phyloP scores from a whole-genome alignment of 805 yeast genomes.

The Zygotorulaspora florentina region DNA sequence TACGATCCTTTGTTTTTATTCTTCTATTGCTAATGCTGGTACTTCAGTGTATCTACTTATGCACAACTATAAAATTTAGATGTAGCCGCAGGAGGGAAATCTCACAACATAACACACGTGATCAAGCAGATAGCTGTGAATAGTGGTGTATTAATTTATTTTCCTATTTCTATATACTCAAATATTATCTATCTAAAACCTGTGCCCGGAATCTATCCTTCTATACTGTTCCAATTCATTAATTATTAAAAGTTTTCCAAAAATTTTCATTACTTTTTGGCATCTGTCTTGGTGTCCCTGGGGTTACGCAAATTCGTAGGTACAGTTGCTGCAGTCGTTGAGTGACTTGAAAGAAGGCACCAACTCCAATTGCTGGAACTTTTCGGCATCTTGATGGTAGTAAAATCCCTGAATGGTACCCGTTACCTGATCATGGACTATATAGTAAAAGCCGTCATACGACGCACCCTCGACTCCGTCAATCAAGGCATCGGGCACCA shows the following conservation, averaged over 20 bases:
- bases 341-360: constrained; percentile 22
- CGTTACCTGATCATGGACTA: constrained; percentile 70
- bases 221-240: not conserved
- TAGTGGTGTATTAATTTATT: not conserved
- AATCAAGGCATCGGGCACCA: constrained; percentile 69
- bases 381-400: constrained; percentile 75
- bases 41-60: too few species aligned
- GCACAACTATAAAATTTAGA: too few species aligned
- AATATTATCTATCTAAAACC: not conserved
- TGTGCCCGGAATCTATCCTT: not conserved
- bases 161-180: not conserved
- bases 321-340: constrained; percentile 15
- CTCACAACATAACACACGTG: not conserved
- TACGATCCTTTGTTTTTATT: too few species aligned
- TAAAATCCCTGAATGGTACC: constrained; percentile 79
- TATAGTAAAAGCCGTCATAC: constrained; percentile 88
- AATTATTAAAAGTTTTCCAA: not conserved
- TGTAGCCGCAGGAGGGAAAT: too few species aligned
- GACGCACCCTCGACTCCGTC: constrained; percentile 60
- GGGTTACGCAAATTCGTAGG: constrained; percentile 24
- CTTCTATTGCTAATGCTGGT: too few species aligned
- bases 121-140: not conserved
- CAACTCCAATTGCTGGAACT: constrained; percentile 68
- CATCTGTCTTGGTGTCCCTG: not conserved
- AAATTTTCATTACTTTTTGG: not conserved